Base-by-base conservation (phyloP, 1,284 basidiomycete species). In the Ceratobasidium sp. region DNA sequence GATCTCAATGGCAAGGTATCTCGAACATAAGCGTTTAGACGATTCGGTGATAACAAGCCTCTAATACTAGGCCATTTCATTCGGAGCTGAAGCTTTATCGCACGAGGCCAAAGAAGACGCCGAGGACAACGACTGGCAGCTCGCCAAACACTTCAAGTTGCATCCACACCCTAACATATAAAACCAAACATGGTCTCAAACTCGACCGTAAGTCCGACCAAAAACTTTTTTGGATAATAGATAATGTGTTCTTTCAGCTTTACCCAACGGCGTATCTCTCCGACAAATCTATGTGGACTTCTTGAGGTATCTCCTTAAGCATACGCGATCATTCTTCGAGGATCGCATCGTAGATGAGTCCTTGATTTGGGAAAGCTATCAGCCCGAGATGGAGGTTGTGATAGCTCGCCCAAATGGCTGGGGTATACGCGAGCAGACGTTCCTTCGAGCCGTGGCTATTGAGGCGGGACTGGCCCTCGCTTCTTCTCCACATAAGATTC, bases 71-170 rank as follows among this genome's bases (percentile, higher is more conserved):
- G 67, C 79, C 3, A 44, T 64, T 5, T 42, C 58, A 2, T 80
- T 77, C 46, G 79, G 79, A 1, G 77, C 79, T 15, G 75, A 72
- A n/a, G 79, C 78, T 4, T 6, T 67, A 13, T 39, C 18, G 3
- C 53, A 23, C 46, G 26, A 73, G 9, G 46, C 33, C 33, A 33
- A 33, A 33, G 33, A 33, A 33, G 33, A 77, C 23, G 79, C 73
- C 18, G 68, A 77, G n/a, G 75, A 72, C 1, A 40, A 77, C 7
- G 69, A 64, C 12, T 79, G 79, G 79, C 33, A 56, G 18, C 70
- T 79, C 20, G 79, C 79, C n/a, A 72, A 63, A 26, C 63, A 77
- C 26, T 79, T 79, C 60, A 79, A 79, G 28, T 51, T 79, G 9
- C 75, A 79, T 51, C 40, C 79, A 0, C 79, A 80, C 26, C 79